Evolutionary conservation across 306 rosid genomes (phyloP), one percentile per base, ranked within the genome.

Genomic region (Cotoneaster glaucophyllus): DNA sequence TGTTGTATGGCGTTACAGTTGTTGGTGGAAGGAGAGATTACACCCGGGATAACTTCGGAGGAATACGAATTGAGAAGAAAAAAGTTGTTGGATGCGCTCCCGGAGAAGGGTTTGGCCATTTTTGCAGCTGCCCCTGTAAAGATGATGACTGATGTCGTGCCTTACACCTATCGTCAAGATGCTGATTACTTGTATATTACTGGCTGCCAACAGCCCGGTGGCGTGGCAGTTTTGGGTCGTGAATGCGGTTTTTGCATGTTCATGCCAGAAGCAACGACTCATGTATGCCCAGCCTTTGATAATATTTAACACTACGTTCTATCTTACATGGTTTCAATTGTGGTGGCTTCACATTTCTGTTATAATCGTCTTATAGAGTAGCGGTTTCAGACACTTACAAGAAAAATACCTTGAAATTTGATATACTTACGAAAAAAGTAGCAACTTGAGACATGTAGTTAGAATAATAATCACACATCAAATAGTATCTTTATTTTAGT

Each of bases 111-210:
- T 78, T 82, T 95, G 91, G 96, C 96, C 19, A 90, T 95, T 77
- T 44, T 95, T 85, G 94, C 97, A 8, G 85, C 98, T 79, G 98
- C 96, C 34, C 98, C 96, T 6, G 86, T 92, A 44, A 95, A 95
- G 81, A 92, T 95, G 98, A 95, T 95, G 98, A 94, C 91, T 3
- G 96, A 90, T 84, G 96, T 92, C 8, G 98, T 94, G 79, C 98
- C 98, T 68, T 94, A 92, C 74, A 85, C 92, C 53, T 94, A 87
- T 87, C 92, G 96, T 28, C 98, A 92, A 86, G 97, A 94, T 57
- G 87, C 96, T 61, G 89, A 95, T 90, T 95, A 87, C 82, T 86
- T 70, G 8, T 92, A 92, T 82, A 74, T 95, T 63, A 95, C 98
- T 61, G 98, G 98, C 81, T 95, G 97, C 85, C 96, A 87, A 81